Evolutionary conservation across 2,329 filamentous ascomycete species (phyloP).

Genomic region (Metarhizium humberi): DNA sequence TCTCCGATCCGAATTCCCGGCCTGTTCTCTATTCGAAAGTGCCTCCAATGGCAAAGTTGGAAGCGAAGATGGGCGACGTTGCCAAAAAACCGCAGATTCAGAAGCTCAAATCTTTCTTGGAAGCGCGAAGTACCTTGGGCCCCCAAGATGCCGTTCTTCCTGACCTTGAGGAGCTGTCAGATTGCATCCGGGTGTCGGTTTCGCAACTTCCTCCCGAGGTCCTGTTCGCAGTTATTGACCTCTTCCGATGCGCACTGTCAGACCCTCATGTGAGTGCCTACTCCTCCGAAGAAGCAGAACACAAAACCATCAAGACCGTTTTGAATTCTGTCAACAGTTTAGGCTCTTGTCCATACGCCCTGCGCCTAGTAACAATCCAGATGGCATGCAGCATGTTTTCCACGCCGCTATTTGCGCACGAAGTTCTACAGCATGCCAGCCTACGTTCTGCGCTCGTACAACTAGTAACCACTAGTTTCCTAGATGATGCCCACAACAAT

Average conservation of each 20-base stretch:
- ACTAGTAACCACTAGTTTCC: constrained; percentile 66
- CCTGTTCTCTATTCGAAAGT: constrained; percentile 68
- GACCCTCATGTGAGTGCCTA: constrained; percentile 74
- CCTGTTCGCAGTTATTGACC: constrained; percentile 76
- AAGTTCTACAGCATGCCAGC: constrained; percentile 42
- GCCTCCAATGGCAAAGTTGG: constrained; percentile 74
- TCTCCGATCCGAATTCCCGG: constrained; percentile 53
- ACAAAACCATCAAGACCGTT: constrained; percentile 54
- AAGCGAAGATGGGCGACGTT: constrained; percentile 62
- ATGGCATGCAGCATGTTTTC: constrained; percentile 79
- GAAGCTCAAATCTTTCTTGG: constrained; percentile 62
- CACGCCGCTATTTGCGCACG: constrained; percentile 58
- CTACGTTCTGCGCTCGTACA: constrained; percentile 53
- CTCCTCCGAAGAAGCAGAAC: constrained; percentile 66
- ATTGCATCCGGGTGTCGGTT: constrained; percentile 48
- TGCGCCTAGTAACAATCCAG: constrained; percentile 76
- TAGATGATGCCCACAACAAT: constrained; percentile 65
- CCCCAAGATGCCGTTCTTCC: constrained; percentile 62
- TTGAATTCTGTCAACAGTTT: constrained; percentile 49
- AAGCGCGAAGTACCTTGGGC: constrained; percentile 45
- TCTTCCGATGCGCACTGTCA: constrained; percentile 67
- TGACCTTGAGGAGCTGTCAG: constrained; percentile 55
- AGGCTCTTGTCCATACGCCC: constrained; percentile 61
- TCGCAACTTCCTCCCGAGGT: constrained; percentile 49
- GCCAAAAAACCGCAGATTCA: constrained; percentile 52